phyloP scores from a whole-genome alignment of 345 rosid species.

The Murraya koenigii region DNA sequence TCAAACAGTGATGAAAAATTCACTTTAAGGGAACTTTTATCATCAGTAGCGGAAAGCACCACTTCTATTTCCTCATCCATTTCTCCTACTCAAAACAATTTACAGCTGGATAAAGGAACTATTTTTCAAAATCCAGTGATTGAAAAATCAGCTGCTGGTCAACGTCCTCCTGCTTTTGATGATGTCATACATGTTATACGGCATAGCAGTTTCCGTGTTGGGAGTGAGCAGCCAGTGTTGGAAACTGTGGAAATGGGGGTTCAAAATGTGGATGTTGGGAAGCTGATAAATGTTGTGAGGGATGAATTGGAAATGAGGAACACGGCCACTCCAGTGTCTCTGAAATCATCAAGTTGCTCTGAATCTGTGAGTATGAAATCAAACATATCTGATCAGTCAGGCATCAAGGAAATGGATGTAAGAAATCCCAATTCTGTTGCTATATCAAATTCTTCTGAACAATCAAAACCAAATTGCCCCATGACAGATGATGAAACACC shows the following conservation, averaged over 20 bases:
- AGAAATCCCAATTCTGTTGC: slow-evolving; percentile 28
- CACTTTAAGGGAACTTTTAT: slow-evolving; percentile 60
- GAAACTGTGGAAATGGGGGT: slow-evolving; percentile 83
- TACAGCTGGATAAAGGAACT: slow-evolving; percentile 43
- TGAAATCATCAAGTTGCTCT: slow-evolving; percentile 42
- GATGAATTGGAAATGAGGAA: slow-evolving; percentile 70
- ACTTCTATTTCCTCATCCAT: slow-evolving; percentile 31
- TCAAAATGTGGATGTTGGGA: slow-evolving; percentile 69
- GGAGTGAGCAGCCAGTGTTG: slow-evolving; percentile 80
- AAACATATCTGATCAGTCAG: slow-evolving; percentile 37
- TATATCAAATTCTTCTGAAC: slow-evolving; percentile 43
- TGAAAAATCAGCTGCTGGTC: slow-evolving; percentile 43
- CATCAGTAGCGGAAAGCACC: slow-evolving; percentile 42
- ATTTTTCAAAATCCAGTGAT: slow-evolving; percentile 32
- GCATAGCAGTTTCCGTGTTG: slow-evolving; percentile 86
- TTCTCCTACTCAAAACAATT: slow-evolving; percentile 31
- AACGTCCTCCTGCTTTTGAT: slow-evolving; percentile 63
- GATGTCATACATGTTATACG: slow-evolving; percentile 85
- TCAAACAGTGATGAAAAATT: slow-evolving; percentile 62
- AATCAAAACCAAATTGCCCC: slow-evolving; percentile 34
- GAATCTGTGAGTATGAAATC: slow-evolving; percentile 41
- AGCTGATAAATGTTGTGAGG: slow-evolving; percentile 66
- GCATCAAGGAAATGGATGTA: slow-evolving; percentile 42
- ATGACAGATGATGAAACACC: slow-evolving; percentile 54
- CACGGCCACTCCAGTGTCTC: slow-evolving; percentile 23